phyloP scores from a whole-genome alignment of 148 eudicot species.

The Fagopyrum esculentum region DNA sequence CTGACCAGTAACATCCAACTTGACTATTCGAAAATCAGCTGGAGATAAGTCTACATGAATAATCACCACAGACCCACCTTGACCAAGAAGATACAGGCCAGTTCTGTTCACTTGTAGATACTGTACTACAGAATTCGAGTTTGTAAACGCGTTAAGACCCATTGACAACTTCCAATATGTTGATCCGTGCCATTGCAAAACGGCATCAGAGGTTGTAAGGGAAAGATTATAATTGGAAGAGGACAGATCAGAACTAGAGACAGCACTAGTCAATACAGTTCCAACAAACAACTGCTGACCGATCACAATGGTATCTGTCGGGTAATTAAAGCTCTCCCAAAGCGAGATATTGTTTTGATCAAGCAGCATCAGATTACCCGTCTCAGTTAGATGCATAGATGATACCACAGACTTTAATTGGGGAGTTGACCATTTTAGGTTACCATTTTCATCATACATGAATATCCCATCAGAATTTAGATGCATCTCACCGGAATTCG shows the following conservation, averaged over 20 bases:
- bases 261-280: slow-evolving; percentile 27
- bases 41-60: slow-evolving; percentile 27
- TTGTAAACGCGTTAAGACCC: slow-evolving; percentile 31
- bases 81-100: slow-evolving; percentile 48
- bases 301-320: slow-evolving; percentile 65
- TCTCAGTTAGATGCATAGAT: slow-evolving; percentile 39
- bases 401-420: slow-evolving; percentile 28
- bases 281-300: slow-evolving; percentile 49
- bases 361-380: slow-evolving; percentile 57
- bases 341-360: slow-evolving; percentile 39
- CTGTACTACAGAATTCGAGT: slow-evolving; percentile 36
- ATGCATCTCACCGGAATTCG: slow-evolving; percentile 38
- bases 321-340: slow-evolving; percentile 65
- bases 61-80: slow-evolving; percentile 30
- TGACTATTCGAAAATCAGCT: slow-evolving; percentile 44
- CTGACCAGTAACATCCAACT: slow-evolving; percentile 43
- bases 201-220: slow-evolving; percentile 38
- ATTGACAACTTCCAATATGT: slow-evolving; percentile 69
- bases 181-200: slow-evolving; percentile 46
- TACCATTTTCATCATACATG: slow-evolving; percentile 40
- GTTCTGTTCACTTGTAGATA: slow-evolving; percentile 45
- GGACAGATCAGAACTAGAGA: slow-evolving; percentile 36
- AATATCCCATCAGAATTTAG: slow-evolving; percentile 38
- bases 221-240: slow-evolving; percentile 43
- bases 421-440: slow-evolving; percentile 58